phyloP scores from a whole-genome alignment of 139 green algal genomes.

The Micractinium sp. region DNA sequence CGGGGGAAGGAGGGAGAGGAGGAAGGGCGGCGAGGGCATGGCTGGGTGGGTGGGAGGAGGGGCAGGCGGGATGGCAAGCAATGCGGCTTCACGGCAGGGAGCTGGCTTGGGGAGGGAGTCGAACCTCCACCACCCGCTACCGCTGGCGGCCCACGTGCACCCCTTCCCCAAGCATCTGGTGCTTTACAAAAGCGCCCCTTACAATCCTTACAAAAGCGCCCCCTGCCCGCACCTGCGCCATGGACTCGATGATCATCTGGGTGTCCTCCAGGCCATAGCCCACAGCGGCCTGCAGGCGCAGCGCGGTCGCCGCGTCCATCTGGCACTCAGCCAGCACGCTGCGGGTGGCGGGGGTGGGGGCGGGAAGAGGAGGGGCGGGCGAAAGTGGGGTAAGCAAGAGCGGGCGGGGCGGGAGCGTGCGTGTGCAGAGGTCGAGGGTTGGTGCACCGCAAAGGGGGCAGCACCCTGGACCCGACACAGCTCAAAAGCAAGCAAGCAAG shows the following conservation, averaged over 20 bases:
- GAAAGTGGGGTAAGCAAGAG: neutral
- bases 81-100: too few species aligned
- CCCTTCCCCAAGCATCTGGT: neutral
- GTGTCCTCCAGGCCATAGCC: constrained; percentile 91
- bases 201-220: too few species aligned
- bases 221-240: constrained; percentile 74
- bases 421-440: neutral
- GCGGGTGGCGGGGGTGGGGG: neutral
- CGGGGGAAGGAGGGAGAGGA: neutral
- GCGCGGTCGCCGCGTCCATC: constrained; percentile 60
- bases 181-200: too few species aligned
- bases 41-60: neutral
- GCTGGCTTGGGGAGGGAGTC: neutral
- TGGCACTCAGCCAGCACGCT: constrained; percentile 50
- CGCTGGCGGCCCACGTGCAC: neutral
- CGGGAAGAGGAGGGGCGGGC: neutral
- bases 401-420: neutral
- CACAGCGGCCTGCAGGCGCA: constrained; percentile 74
- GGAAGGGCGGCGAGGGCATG: neutral
- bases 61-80: neutral
- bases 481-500: neutral
- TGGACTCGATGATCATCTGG: constrained; percentile 96
- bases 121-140: neutral
- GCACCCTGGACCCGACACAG: too few species aligned
- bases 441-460: too few species aligned